Conservation (phyloP, 495 filamentous ascomycete genomes). For the Chaetomium tenue region DNA sequence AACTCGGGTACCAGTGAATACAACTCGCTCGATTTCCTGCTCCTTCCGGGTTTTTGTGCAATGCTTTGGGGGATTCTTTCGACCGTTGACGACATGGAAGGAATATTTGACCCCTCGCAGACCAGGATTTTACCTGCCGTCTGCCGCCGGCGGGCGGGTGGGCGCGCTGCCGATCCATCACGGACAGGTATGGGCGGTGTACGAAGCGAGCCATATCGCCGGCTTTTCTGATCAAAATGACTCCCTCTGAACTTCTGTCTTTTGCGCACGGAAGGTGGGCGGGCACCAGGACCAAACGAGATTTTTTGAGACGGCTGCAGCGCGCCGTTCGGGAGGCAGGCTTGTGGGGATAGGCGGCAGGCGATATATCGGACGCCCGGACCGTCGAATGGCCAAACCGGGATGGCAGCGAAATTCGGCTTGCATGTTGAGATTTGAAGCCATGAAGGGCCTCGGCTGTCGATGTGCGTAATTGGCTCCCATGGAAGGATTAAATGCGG, state of each 20-base stretch:
- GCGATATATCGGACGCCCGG: no score
- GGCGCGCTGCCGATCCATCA: neutral
- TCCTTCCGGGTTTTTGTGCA: neutral
- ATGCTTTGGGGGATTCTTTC: neutral
- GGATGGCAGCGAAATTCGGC: no score
- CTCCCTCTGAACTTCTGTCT: neutral
- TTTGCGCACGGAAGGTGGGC: neutral
- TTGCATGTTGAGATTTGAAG: no score
- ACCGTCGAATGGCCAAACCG: no score
- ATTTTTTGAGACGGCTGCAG: neutral
- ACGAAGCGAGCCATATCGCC: neutral
- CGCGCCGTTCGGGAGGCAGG: no score
- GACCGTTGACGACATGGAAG: neutral
- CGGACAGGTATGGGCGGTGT: neutral
- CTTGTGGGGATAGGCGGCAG: no score
- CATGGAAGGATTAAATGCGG: neutral
- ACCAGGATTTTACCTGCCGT: neutral
- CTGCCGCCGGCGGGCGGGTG: no score
- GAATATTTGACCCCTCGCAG: neutral
- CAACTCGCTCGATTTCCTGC: neutral
- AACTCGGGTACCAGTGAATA: neutral
- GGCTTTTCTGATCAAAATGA: neutral
- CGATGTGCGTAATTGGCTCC: neutral
- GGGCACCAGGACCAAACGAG: neutral
- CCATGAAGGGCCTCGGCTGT: neutral